phyloP scores from a whole-genome alignment of 306 rosid species.

The Prosopis cineraria region DNA sequence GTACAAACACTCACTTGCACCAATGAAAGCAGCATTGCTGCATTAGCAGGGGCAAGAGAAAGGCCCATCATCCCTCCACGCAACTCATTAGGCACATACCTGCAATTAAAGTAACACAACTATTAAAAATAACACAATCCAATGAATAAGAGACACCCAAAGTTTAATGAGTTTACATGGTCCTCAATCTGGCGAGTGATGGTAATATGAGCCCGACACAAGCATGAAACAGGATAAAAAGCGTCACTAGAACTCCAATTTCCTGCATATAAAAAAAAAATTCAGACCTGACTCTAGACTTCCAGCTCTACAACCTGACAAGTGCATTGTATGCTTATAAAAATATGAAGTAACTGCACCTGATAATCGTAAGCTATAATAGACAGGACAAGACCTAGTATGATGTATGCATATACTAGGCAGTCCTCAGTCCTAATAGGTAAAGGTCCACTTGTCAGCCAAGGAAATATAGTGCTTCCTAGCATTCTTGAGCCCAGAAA shows the following conservation, averaged over 20 bases:
- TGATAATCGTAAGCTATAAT: constrained; percentile 86
- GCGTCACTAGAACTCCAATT: constrained; percentile 67
- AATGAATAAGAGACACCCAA: constrained; percentile 25
- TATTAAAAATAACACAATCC: constrained; percentile 26
- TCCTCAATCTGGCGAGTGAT: constrained; percentile 92
- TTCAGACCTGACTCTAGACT: constrained; percentile 30
- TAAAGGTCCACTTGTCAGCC: constrained; percentile 75
- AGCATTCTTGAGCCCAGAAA: constrained; percentile 87
- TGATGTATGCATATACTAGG: constrained; percentile 58
- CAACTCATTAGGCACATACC: constrained; percentile 92
- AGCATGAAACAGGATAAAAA: constrained; percentile 82
- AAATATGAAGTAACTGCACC: constrained; percentile 48
- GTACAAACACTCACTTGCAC: constrained; percentile 61
- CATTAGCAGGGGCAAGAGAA: constrained; percentile 84
- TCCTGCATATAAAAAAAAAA: constrained; percentile 61
- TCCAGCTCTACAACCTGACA: constrained; percentile 21
- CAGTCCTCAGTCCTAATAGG: constrained; percentile 78
- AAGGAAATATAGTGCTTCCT: constrained; percentile 86
- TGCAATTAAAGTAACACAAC: constrained; percentile 36
- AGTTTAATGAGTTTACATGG: constrained; percentile 62
- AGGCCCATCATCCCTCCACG: constrained; percentile 97
- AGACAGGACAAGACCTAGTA: constrained; percentile 65
- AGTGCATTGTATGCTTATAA: constrained; percentile 19
- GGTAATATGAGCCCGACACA: constrained; percentile 79
- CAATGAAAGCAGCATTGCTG: constrained; percentile 71